These are phyloP conservation scores for Metschnikowia sp. DNA, from an alignment of 805 yeast species.

Conservation along the genomic window DNA sequence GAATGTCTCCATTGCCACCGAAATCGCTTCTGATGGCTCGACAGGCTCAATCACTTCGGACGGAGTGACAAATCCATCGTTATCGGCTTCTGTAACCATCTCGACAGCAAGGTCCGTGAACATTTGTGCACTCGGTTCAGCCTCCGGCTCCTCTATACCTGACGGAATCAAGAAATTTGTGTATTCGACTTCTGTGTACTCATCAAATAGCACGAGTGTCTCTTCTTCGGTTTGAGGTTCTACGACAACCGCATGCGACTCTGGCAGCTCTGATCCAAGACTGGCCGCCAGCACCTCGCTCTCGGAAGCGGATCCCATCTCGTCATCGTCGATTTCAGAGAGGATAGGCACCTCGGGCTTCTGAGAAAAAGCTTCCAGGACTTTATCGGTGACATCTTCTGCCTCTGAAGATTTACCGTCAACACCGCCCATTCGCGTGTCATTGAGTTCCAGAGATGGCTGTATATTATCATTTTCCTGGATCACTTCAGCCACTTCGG, in stretches of 20 bases:
- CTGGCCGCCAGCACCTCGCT: neutral
- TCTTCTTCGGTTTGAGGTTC: constrained; percentile 12
- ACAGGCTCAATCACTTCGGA: constrained; percentile 13
- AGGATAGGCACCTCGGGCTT: constrained; percentile 12
- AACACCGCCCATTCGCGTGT: too few relatives aligned
- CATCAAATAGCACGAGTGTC: constrained; percentile 9
- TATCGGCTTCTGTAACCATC: constrained; percentile 1
- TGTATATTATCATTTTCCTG: too few relatives aligned
- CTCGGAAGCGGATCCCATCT: neutral
- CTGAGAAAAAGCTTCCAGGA: neutral
- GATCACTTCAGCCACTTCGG: neutral
- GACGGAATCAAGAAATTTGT: constrained; percentile 8
- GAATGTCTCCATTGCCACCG: constrained; percentile 5
- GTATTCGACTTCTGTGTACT: constrained; percentile 12
- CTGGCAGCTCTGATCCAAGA: neutral
- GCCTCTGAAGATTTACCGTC: too few relatives aligned
- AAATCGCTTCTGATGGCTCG: constrained; percentile 3
- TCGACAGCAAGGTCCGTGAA: neutral
- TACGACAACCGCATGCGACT: constrained; percentile 1
- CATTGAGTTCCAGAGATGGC: too few relatives aligned
- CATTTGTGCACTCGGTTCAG: too few relatives aligned
- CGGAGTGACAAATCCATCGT: neutral
- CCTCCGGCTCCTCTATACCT: constrained; percentile 11
- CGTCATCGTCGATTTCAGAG: constrained; percentile 2
- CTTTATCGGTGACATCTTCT: neutral